Percentiles rank a stretch among this genome's conserved stretches.
Evolutionary conservation across 2,329 filamentous ascomycete species (phyloP).

Genomic region (Calonectria naviculata): DNA sequence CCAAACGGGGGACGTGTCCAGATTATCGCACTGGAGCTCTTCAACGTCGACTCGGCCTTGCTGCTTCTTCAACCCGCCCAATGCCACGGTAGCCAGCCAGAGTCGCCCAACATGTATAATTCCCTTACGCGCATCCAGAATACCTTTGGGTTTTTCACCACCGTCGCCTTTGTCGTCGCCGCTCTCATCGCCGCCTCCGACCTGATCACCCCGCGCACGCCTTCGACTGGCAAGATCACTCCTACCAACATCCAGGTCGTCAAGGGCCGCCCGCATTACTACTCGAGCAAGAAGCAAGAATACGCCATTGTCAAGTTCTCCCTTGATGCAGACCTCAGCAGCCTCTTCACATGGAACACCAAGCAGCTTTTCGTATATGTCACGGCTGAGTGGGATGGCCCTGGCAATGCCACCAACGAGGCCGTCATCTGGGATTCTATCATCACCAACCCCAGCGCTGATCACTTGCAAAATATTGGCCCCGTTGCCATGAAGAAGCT

Average conservation of each 20-base stretch:
- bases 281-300: constrained; percentile 91
- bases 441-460: constrained; percentile 78
- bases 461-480: constrained; percentile 70
- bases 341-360: constrained; percentile 99
- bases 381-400: constrained; percentile 76
- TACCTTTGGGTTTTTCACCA: constrained; percentile 98
- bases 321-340: constrained; percentile 88
- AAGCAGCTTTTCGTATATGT: constrained; percentile 98
- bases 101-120: constrained; percentile 79
- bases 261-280: constrained; percentile 95
- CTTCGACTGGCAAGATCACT: constrained; percentile 68
- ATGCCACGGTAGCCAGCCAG: constrained; percentile 28
- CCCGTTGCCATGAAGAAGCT: constrained; percentile 72
- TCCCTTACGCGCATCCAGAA: constrained; percentile 87
- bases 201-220: constrained; percentile 75
- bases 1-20: constrained; percentile 26
- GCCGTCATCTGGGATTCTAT: constrained; percentile 97
- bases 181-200: constrained; percentile 85
- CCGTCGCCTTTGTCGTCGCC: constrained; percentile 85
- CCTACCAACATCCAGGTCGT: constrained; percentile 87
- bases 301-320: constrained; percentile 96
- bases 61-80: constrained; percentile 15
- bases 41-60: constrained; percentile 19
- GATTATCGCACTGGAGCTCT: constrained; percentile 35
- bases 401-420: constrained; percentile 65